Conservation (phyloP, 2,329 filamentous ascomycete species). For the Fusarium fracticaudum region DNA sequence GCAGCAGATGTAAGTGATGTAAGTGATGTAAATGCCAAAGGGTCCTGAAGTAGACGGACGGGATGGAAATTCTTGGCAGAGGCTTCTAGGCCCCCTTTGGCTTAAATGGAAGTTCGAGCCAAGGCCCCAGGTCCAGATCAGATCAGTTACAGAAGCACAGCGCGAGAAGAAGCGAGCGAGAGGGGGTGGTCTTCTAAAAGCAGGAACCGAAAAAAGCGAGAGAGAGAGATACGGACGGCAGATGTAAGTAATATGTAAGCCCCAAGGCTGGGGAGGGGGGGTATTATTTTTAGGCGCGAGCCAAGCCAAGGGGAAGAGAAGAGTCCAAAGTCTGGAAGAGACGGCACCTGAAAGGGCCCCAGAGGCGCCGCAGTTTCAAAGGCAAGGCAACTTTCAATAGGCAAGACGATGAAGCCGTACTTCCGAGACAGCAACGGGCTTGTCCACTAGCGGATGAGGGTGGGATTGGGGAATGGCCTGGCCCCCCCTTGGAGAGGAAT, state of each 20-base stretch:
- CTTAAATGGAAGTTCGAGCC: neutral
- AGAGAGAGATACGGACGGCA: neutral
- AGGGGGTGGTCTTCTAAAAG: constrained; percentile 1
- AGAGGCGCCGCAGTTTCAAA: constrained; percentile 6
- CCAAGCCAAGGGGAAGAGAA: neutral
- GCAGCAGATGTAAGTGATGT: neutral
- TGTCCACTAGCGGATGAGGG: constrained; percentile 31
- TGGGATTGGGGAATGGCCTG: constrained; percentile 2
- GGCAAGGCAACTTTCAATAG: constrained; percentile 9
- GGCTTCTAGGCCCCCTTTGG: constrained; percentile 23
- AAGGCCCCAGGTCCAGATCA: neutral
- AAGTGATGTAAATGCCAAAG: neutral
- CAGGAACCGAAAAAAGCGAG: neutral
- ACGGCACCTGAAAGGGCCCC: constrained; percentile 7
- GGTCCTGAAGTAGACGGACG: neutral
- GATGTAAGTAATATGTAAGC: neutral
- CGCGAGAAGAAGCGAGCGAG: neutral
- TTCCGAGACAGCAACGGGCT: constrained; percentile 41
- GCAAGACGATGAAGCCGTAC: constrained; percentile 38
- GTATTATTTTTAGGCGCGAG: constrained; percentile 16
- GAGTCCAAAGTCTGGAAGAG: constrained; percentile 12
- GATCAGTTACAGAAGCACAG: neutral
- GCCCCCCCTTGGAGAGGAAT: constrained; percentile 1
- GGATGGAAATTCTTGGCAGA: constrained; percentile 22
- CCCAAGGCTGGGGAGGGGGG: neutral